Base-by-base conservation (phyloP, 202 grass and related monocot species). In the Carex sylvatica region DNA sequence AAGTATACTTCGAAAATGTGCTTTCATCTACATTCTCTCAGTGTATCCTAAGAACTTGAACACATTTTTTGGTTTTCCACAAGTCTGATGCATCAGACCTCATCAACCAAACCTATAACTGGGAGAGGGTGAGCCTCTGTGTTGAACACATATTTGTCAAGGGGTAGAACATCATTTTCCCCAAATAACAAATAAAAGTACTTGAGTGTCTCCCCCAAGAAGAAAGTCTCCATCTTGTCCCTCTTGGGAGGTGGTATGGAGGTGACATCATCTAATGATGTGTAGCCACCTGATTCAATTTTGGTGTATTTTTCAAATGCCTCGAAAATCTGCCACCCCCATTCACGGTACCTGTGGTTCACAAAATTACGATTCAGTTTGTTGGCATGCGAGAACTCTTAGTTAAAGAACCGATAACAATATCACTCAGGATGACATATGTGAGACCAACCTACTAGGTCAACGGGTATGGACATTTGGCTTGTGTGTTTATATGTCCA, bases 271-370 rank as follows among this genome's bases (percentile, higher is more conserved):
- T 95, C 89, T 80, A 98, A 81, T 36, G 92, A 95, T n/a, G 89
- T 80, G 88, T 98, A 98, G 81, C 92, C 92, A 65, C 95, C 95
- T 31, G 95, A 95, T 84, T 95, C 90, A 61, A 95, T 86, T 83
- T 93, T 98, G 61, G 95, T 98, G 81, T 95, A 89, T 73, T 93
- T 91, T 73, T 98, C 92, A 87, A 95, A 98, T 82, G 95, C 91
- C 84, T 93, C 66, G 81, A 98, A 98, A 62, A 98, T 98, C 58
- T 93, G 92, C 95, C 95, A 98, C 82, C 95, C 95, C 95, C 95
- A 98, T 79, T 93, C 91, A 62, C 95, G 92, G 63, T 98, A 98
- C 86, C 95, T 98, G 89, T 84, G 18, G 16, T 77, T 77, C 49
- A 77, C 26, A 77, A 58, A 52, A 35, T 30, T 33, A 36, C 2